Evolutionary conservation across 2,329 filamentous ascomycete species (phyloP).

Genomic region (Monosporascus ibericus): DNA sequence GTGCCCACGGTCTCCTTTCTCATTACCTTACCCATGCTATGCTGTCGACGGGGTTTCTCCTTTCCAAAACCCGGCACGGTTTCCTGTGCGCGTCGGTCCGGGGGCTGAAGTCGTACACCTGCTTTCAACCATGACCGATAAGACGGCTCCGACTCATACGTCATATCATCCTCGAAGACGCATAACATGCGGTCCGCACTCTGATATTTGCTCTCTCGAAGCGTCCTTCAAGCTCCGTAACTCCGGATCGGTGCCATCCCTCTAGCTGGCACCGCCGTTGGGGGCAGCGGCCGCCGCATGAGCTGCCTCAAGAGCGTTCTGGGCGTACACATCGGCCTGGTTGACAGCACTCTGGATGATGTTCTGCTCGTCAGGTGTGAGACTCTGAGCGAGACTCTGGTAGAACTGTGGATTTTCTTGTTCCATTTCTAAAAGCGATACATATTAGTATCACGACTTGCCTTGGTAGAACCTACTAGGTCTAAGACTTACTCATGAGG

Average conservation of each 20-base stretch:
- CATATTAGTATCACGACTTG: constrained; percentile 22
- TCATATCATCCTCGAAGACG: neutral
- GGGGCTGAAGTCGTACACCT: neutral
- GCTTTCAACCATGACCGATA: neutral
- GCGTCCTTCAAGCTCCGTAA: neutral
- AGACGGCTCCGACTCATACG: neutral
- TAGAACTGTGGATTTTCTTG: constrained; percentile 89
- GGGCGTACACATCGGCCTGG: constrained; percentile 51
- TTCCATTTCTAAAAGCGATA: constrained; percentile 62
- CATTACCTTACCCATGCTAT: neutral
- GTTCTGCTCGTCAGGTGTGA: constrained; percentile 73
- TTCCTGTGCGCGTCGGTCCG: neutral
- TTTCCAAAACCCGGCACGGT: neutral
- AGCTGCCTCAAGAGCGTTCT: constrained; percentile 28
- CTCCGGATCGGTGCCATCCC: neutral
- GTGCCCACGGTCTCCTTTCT: neutral
- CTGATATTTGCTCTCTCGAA: neutral
- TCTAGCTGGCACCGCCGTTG: constrained; percentile 10
- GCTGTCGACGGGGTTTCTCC: neutral
- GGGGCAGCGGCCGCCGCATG: constrained; percentile 6
- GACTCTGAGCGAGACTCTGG: constrained; percentile 67
- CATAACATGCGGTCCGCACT: neutral
- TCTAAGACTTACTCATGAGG: constrained; percentile 64
- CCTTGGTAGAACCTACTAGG: neutral
- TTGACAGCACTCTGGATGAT: constrained; percentile 74